Evolutionary conservation across 129 eudicot species (phyloP).

Genomic region (Erigeron canadensis): DNA sequence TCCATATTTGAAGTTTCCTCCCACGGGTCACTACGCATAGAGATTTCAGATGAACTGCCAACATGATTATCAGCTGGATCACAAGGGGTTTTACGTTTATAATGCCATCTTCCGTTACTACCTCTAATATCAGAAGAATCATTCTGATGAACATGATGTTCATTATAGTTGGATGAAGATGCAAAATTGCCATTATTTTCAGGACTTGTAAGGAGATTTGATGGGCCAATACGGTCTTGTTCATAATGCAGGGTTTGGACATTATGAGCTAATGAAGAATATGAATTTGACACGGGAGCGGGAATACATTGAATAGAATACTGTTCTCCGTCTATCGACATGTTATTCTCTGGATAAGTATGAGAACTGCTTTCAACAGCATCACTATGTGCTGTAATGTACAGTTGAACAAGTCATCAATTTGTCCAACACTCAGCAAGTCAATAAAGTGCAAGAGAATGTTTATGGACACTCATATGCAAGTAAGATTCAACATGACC

Average conservation of each 20-base stretch:
- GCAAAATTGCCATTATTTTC: conserved; percentile 43
- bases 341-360: conserved; percentile 45
- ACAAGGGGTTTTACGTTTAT: conserved; percentile 55
- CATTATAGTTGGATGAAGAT: conserved; percentile 47
- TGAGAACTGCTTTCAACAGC: conserved; percentile 40
- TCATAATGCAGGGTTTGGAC: conserved; percentile 42
- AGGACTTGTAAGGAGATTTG: conserved; percentile 36
- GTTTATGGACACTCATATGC: not conserved
- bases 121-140: conserved; percentile 34
- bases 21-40: conserved; percentile 38
- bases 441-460: not conserved
- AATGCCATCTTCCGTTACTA: conserved; percentile 41
- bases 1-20: conserved; percentile 43
- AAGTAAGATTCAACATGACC: not conserved
- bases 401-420: not conserved
- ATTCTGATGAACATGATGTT: conserved; percentile 36
- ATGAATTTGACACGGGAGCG: conserved; percentile 39
- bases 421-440: not conserved
- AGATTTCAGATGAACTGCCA: conserved; percentile 42
- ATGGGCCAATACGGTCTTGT: conserved; percentile 40
- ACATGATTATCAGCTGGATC: conserved; percentile 3
- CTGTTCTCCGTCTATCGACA: conserved; percentile 36
- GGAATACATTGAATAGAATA: conserved; percentile 37
- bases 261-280: conserved; percentile 34
- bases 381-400: conserved; percentile 42